Conservation (phyloP, 139 green algal species). For the Micractinium conductrix region DNA sequence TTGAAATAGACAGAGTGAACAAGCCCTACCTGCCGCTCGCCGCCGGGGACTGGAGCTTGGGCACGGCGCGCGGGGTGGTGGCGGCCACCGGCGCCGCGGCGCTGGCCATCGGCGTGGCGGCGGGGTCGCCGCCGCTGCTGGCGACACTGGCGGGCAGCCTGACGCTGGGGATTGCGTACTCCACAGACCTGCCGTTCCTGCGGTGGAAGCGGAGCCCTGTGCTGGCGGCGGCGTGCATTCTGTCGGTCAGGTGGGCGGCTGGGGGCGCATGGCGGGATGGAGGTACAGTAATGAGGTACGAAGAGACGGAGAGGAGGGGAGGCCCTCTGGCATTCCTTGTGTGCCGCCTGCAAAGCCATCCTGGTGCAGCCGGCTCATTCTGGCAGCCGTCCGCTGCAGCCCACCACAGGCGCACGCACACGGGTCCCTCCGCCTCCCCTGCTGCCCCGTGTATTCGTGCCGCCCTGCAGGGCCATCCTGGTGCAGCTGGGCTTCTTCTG, state of each 20-base stretch:
- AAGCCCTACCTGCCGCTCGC: conserved; percentile 97
- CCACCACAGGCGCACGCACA: background rate
- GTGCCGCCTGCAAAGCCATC: conserved; percentile 11
- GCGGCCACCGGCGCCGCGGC: conserved; percentile 23
- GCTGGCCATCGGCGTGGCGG: conserved; percentile 49
- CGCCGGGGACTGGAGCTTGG: conserved; percentile 81
- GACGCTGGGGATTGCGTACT: conserved; percentile 91
- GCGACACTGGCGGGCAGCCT: conserved; percentile 76
- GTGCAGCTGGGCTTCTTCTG: conserved; percentile 92
- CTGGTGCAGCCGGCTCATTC: conserved; percentile 91
- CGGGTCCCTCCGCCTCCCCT: background rate
- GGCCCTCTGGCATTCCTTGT: background rate
- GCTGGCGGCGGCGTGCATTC: conserved; percentile 85
- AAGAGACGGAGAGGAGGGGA: background rate
- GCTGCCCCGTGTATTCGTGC: background rate
- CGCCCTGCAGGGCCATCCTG: conserved; percentile 40
- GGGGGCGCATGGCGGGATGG: background rate
- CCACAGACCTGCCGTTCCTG: conserved; percentile 85
- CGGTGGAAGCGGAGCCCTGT: conserved; percentile 92
- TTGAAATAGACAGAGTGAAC: conserved; percentile 82
- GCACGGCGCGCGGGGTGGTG: conserved; percentile 41
- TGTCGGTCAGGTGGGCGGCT: conserved; percentile 67
- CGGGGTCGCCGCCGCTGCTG: conserved; percentile 70
- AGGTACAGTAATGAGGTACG: background rate
- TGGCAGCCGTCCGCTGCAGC: background rate